phyloP scores from a whole-genome alignment of 306 rosid genomes.

The Fragaria ananassa region DNA sequence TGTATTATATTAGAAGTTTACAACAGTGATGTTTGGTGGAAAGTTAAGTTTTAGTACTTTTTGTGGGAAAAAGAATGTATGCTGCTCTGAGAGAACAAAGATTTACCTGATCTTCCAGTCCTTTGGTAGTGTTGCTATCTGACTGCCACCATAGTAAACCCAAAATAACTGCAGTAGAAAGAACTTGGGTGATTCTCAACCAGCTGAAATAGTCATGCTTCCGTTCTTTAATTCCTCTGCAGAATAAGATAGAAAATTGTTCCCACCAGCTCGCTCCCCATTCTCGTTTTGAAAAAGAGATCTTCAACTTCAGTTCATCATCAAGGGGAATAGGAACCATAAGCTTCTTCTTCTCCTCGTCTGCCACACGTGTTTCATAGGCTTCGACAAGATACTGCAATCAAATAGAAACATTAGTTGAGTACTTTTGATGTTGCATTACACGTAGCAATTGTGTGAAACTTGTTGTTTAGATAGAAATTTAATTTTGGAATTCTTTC shows the following conservation, averaged over 20 bases:
- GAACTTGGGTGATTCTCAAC: slow-evolving; percentile 93
- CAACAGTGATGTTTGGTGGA: not conserved
- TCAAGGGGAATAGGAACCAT: slow-evolving; percentile 55
- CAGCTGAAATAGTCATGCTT: slow-evolving; percentile 92
- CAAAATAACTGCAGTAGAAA: slow-evolving; percentile 85
- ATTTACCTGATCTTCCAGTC: slow-evolving; percentile 84
- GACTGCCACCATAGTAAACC: slow-evolving; percentile 99
- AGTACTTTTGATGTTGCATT: not conserved
- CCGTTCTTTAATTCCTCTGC: slow-evolving; percentile 87
- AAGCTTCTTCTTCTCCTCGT: slow-evolving; percentile 68
- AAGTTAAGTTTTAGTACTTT: not conserved
- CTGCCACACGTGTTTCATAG: slow-evolving; percentile 71
- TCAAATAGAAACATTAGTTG: slow-evolving; percentile 7
- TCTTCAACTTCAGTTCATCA: slow-evolving; percentile 60
- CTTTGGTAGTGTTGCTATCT: slow-evolving; percentile 52
- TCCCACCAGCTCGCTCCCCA: slow-evolving; percentile 94
- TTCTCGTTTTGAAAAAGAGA: slow-evolving; percentile 43
- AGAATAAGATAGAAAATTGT: slow-evolving; percentile 66
- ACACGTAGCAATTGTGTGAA: not conserved
- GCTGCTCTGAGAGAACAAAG: slow-evolving; percentile 15
- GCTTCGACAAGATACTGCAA: slow-evolving; percentile 86
- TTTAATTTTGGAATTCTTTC: not conserved
- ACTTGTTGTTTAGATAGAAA: not conserved
- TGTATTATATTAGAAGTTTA: not conserved
- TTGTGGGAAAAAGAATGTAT: not conserved